Base-by-base conservation (phyloP, 192 early-diverging fungal species). In the Backusella westeae region DNA sequence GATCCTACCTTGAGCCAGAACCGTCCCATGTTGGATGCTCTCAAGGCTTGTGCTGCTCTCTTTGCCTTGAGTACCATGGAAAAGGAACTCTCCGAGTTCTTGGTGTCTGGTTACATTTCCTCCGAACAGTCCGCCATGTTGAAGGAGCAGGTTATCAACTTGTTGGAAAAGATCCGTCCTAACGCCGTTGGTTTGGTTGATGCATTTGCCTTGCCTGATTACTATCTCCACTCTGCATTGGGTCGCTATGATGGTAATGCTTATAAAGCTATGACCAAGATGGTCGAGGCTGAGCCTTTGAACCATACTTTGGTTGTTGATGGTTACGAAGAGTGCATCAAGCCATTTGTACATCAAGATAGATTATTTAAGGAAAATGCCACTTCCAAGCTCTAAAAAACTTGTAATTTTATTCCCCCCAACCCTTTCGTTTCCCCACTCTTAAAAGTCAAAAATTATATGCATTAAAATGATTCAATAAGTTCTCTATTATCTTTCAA, bases 111-210 rank as follows among this genome's bases (percentile, higher is more conserved):
- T 7, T 87, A 89, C 7, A 76, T 94, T 63, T 81, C 81, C 10
- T 39, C 82, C 17, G 77, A 77, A 41, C 89, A 92, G 53, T 73
- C 86, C 5, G 74, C 80, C 3, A 76, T 85, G 83, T 52, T 94
- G 42, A 88, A 88, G 65, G 63, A 74, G 7, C 75, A 81, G 0
- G 83, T 92, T 70, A 86, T 88, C 32, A 81, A 78, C 17, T 66
- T 89, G 12, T 85, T 94, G 46, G 85, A 87, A 56, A 87, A 89
- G 32, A 82, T 96, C 14, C 86, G 94, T 17, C 89, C 87, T 49
- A 87, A 96, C 76, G 92, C 92, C 17, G 88, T 96, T 38, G 85
- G 90, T 0, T 85, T 96, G 19, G 93, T 94, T 32, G 95, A 96
- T 59, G 89, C 93, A 1, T 95, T 93, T 83, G 88, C 87, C 14